Base-by-base conservation (phyloP, 768 basidiomycete species). In the Lactarius trivialis region DNA sequence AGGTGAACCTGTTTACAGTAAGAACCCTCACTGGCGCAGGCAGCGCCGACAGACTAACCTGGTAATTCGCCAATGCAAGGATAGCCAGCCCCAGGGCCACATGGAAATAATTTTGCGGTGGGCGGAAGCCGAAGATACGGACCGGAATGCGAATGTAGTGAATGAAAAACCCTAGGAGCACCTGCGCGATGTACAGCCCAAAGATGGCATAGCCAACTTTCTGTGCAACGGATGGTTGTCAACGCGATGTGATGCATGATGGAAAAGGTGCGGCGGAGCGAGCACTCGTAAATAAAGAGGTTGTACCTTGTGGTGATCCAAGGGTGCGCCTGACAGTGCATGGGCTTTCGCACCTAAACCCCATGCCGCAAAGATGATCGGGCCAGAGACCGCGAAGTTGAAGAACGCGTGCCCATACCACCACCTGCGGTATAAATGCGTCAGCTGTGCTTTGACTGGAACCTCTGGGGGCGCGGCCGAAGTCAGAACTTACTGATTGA, bases 351-450 rank as follows among this genome's bases (percentile, higher is more conserved):
- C 12, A 2, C 82, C 85, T 50, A 76, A 61, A 1, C 74, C 72
- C 74, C 78, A 79, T 19, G 82, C 83, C 2, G 76, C 73, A 36
- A 79, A 73, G 68, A 86, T 82, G 58, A 86, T 69, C 12, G 84
- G 84, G 6, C 75, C 79, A 4, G 84, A 72, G 41, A 86, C 65
- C 9, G 57, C 2, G 7, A 61, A 37, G 51, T 57, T 63, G 55
- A 24, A 24, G 39, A 62, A 2, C 28, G n/a, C 32, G 50, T 65
- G 64, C n/a, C 26, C n/a, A 55, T 48, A 57, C 49, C 48, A 61
- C 64, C 64, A 65, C 14, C 64, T 65, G 26, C 6, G 53, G 28
- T 4, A 12, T 14, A 50, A 7, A 39, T 32, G 43, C 6, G 12
- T 19, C 24, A 12, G 8, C 54, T 19, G n/a, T 14, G 34, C 6